Evolutionary conservation across 352 stramenopile genomes (phyloP).

Genomic region (Pythium scleroteichum): DNA sequence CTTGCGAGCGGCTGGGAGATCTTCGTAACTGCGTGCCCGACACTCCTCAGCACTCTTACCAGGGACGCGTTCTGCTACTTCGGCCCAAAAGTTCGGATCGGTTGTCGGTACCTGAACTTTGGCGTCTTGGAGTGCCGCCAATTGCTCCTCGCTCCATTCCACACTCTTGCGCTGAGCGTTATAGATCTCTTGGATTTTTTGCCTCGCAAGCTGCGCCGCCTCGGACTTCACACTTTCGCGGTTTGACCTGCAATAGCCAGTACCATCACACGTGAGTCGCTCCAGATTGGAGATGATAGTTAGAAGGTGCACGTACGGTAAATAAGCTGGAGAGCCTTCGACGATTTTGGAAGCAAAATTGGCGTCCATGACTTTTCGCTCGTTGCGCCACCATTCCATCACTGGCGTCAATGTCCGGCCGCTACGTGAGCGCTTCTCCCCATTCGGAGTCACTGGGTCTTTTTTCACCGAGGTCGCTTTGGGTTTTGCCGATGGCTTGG

Average conservation of each 20-base stretch:
- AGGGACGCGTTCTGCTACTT: slow-evolving; percentile 40
- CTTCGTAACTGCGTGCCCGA: slow-evolving; percentile 58
- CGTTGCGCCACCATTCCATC: slow-evolving; percentile 57
- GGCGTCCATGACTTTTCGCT: slow-evolving; percentile 25
- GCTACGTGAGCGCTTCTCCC: slow-evolving; percentile 27
- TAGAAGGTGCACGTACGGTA: slow-evolving; percentile 25
- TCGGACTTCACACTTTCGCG: slow-evolving; percentile 5
- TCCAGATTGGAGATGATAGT: too few relatives aligned
- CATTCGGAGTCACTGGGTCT: background rate
- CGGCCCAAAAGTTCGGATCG: slow-evolving; percentile 60
- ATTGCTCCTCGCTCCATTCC: slow-evolving; percentile 52
- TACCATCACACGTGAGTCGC: background rate
- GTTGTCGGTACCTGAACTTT: slow-evolving; percentile 70
- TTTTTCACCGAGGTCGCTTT: background rate
- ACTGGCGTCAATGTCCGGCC: slow-evolving; percentile 31
- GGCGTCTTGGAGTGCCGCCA: slow-evolving; percentile 49
- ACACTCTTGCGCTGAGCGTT: slow-evolving; percentile 25
- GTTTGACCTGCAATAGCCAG: slow-evolving; percentile 11
- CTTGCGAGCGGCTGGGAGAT: slow-evolving; percentile 50
- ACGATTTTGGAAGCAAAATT: slow-evolving; percentile 30
- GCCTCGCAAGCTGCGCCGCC: slow-evolving; percentile 19
- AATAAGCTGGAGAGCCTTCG: slow-evolving; percentile 26
- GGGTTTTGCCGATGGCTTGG: background rate
- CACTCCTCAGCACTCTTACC: slow-evolving; percentile 67
- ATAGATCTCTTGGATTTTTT: slow-evolving; percentile 32